Conservation (phyloP, 305 asterid genomes). For the Petunia hybrid region DNA sequence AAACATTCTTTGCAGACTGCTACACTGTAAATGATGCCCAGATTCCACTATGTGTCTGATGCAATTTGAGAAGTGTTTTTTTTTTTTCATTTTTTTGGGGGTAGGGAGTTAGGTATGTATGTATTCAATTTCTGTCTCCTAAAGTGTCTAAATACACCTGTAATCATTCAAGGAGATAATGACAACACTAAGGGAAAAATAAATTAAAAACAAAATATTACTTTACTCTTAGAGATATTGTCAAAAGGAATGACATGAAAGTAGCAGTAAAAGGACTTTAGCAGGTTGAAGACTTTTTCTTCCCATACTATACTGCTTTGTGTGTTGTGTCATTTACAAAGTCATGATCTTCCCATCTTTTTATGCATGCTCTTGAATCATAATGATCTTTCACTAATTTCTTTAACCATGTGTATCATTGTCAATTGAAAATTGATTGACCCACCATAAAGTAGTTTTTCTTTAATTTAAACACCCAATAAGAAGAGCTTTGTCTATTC, state of each 20-base stretch:
- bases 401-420: neutral
- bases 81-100: neutral
- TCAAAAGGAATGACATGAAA: too few species aligned
- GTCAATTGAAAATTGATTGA: conserved; percentile 23
- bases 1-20: conserved; percentile 40
- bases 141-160: conserved; percentile 30
- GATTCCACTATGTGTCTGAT: conserved; percentile 31
- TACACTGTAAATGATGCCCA: conserved; percentile 38
- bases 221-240: neutral
- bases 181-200: conserved; percentile 1
- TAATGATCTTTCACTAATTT: conserved; percentile 20
- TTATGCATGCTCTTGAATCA: conserved; percentile 28
- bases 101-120: conserved; percentile 26
- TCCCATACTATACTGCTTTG: neutral
- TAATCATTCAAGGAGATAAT: conserved; percentile 30
- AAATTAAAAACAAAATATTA: neutral
- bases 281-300: neutral
- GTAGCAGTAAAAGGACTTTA: too few species aligned
- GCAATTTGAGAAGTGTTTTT: conserved; percentile 20
- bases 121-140: conserved; percentile 31
- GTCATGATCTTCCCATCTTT: conserved; percentile 20
- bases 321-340: neutral
- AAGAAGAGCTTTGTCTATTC: neutral
- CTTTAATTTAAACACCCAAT: neutral
- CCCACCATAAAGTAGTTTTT: conserved; percentile 18